Evolutionary conservation across 768 basidiomycete genomes (phyloP).

Genomic region (Hebeloma cylindrosporum): DNA sequence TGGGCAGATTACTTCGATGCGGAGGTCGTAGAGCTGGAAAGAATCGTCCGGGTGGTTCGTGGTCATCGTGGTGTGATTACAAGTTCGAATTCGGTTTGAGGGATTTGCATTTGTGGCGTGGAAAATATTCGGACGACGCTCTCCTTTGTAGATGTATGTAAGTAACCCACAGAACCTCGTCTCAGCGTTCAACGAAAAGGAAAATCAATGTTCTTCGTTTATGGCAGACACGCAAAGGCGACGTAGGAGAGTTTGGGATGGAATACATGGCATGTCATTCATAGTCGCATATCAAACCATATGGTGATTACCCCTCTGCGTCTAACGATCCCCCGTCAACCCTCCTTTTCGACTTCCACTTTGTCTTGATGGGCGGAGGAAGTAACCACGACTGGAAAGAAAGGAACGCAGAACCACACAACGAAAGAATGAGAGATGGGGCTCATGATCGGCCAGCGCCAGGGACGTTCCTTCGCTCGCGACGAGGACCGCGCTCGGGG

Average conservation of each 20-base stretch:
- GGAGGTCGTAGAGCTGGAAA: constrained; percentile 65
- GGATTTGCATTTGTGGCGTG: no score
- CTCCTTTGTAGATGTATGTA: no score
- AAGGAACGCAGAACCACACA: neutral
- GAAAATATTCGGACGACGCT: no score
- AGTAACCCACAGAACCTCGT: no score
- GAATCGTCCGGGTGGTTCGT: constrained; percentile 31
- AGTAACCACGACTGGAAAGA: neutral
- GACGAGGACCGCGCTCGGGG: constrained; percentile 69
- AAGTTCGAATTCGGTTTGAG: no score
- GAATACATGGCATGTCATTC: constrained; percentile 22
- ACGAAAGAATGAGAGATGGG: neutral
- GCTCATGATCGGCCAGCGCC: constrained; percentile 61
- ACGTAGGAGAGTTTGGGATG: constrained; percentile 11
- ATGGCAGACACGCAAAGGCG: constrained; percentile 15
- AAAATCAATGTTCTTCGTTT: constrained; percentile 1
- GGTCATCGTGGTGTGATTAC: neutral
- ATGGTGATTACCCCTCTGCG: constrained; percentile 10
- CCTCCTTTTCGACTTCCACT: no score
- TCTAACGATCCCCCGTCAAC: neutral
- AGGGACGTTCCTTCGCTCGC: constrained; percentile 78
- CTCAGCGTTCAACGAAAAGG: neutral
- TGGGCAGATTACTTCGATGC: constrained; percentile 62
- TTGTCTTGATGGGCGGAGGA: no score
- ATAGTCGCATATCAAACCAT: constrained; percentile 20